Evolutionary conservation across 352 stramenopile genomes (phyloP), one percentile per base, ranked within the genome.

Genomic region (Pythium rhizo-oryzae): DNA sequence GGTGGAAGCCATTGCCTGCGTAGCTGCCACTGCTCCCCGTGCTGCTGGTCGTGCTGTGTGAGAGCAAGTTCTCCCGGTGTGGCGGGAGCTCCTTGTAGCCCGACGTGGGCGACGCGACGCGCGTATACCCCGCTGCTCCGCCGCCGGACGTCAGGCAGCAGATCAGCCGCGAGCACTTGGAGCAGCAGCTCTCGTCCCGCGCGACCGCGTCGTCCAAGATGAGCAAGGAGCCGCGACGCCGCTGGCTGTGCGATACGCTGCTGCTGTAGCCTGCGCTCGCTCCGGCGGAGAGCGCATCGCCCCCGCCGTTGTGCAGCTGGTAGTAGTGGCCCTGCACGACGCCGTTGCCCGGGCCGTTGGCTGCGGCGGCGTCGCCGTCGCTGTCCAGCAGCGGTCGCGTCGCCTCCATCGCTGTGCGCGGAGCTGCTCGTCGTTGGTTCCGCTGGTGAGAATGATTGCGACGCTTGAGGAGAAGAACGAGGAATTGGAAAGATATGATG

Each of bases 341-440:
- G 50, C 50, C 50, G 18, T 56, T 72, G 18, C 75, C 55, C 28
- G 70, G 74, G 30, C 16, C 56, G n/a, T 59, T 50, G 11, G 67
- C 56, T 15, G 68, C 54, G 18, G 68, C 51, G 33, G 74, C 70
- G 23, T 75, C 74, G 53, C 52, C 46, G 44, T 89, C 79, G 51
- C 72, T 71, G 16, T 60, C 78, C 30, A 90, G 66, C 39, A 90
- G 62, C 44, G 81, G 81, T 0, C 76, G 78, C 59, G 79, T 80
- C 53, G 78, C 79, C 61, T 90, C 79, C 74, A 87, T 87, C 41
- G 23, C 46, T 33, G 41, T 24, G 39, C 30, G 21, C 28, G 35
- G n/a, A 43, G 28, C 28, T 54, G 7, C 24, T 63, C 56, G 59
- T 9, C 44, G 13, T 8, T 58, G 35, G 8, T 19, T n/a, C n/a